These are phyloP conservation scores for Fusarium avenaceum DNA, from an alignment of 2,329 filamentous ascomycete species.

Conservation along the genomic window DNA sequence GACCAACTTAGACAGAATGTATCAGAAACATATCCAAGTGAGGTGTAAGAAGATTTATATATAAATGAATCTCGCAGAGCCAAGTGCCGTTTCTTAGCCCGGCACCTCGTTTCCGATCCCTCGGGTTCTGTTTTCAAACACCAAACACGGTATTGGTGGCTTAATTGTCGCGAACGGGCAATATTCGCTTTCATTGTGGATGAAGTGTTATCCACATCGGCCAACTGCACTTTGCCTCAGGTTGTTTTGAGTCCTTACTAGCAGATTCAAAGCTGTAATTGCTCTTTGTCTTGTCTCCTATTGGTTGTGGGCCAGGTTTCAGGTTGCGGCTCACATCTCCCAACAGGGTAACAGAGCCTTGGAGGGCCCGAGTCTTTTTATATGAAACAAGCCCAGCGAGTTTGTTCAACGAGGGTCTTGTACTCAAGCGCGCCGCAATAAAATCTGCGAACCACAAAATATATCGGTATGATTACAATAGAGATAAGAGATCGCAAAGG, in stretches of 20 bases:
- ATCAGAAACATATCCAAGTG: not conserved
- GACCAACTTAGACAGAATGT: constrained; percentile 26
- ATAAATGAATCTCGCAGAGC: constrained; percentile 8
- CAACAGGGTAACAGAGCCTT: constrained; percentile 28
- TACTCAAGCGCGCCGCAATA: not conserved
- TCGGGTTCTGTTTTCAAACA: constrained; percentile 29
- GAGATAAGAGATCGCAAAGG: too few relatives aligned
- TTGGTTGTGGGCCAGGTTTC: constrained; percentile 36
- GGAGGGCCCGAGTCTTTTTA: constrained; percentile 15
- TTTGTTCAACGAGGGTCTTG: not conserved
- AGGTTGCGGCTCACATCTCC: constrained; percentile 26
- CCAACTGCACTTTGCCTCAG: constrained; percentile 5
- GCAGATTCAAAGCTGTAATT: not conserved
- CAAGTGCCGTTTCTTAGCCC: not conserved
- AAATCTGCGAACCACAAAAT: not conserved
- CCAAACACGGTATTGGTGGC: constrained; percentile 26
- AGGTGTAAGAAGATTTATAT: constrained; percentile 7
- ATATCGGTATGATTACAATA: too few relatives aligned
- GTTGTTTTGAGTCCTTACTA: constrained; percentile 19
- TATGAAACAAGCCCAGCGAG: constrained; percentile 13
- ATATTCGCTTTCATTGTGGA: constrained; percentile 30
- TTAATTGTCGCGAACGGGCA: constrained; percentile 27
- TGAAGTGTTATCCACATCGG: constrained; percentile 11
- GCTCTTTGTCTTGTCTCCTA: constrained; percentile 20
- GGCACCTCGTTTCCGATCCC: constrained; percentile 27